Evolutionary conservation across 2,329 filamentous ascomycete species (phyloP).

Genomic region (Hyphodiscus sp.): DNA sequence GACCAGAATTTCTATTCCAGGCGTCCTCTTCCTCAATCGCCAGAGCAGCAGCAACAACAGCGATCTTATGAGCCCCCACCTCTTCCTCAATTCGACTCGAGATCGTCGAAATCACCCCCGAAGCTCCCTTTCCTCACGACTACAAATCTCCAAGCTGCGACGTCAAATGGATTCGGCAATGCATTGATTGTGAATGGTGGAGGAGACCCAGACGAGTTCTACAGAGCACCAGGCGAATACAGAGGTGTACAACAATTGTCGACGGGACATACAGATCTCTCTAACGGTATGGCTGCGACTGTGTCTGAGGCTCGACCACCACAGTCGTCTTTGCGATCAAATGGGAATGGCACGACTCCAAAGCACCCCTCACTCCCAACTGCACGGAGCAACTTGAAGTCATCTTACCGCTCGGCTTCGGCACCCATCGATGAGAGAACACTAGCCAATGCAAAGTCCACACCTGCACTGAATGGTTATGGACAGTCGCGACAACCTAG

Average conservation of each 20-base stretch:
- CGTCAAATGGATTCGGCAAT: conserved; percentile 19
- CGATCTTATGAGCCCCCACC: conserved; percentile 19
- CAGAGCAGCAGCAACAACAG: conserved; percentile 16
- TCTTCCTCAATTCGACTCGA: conserved; percentile 17
- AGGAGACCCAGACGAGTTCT: conserved; percentile 42
- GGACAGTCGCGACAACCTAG: conserved; percentile 41
- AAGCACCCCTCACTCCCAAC: conserved; percentile 40
- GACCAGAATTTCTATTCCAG: conserved; percentile 30
- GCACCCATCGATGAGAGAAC: conserved; percentile 42
- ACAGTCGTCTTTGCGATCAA: conserved; percentile 39
- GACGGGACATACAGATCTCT: conserved; percentile 15
- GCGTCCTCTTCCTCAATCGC: conserved; percentile 14
- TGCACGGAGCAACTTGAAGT: conserved; percentile 35
- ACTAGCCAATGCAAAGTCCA: conserved; percentile 19
- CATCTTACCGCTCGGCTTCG: conserved; percentile 46
- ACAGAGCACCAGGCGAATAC: conserved; percentile 34
- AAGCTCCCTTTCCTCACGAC: conserved; percentile 25
- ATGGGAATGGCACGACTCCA: conserved; percentile 43
- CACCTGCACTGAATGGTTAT: conserved; percentile 21
- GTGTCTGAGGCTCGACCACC: conserved; percentile 36
- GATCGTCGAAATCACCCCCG: conserved; percentile 19
- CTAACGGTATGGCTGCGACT: conserved; percentile 24
- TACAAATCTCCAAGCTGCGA: conserved; percentile 22
- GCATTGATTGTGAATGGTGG: conserved; percentile 12
- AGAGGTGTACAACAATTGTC: conserved; percentile 29